Evolutionary conservation across 331 rosid genomes (phyloP), one percentile per base, ranked within the genome.

Genomic region (Telfairia occidentalis): DNA sequence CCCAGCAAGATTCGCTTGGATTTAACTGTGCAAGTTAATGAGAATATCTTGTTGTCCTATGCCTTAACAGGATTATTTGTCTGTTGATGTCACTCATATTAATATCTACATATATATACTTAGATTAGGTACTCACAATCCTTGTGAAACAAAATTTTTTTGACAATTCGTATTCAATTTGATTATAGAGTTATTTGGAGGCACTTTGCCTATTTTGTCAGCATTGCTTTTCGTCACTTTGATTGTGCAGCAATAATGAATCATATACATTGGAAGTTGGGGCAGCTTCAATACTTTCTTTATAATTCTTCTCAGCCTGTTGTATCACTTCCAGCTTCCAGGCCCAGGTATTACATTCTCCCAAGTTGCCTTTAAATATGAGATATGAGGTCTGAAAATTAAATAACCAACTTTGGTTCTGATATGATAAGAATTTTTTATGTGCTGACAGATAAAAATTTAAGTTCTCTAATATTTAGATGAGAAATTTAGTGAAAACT

Each of bases 1-100:
- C 81, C 85, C 81, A 40, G 54, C 74, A 50, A 74, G 87, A 80
- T 83, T 83, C 76, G 84, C 67, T 78, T 78, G 83, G 78, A 78
- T 82, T 78, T 61, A 26, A 42, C 52, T 42, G 74, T 67, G 54
- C 53, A 69, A 69, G 74, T 43, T 26, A 42, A 24, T 71, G 75
- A 48, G 42, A 70, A 45, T 45, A 45, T 24, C 57, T 45, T 45
- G 38, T 69, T 42, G 85, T 73, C 83, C 59, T 70, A 26, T 81
- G 84, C 75, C 86, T 77, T 78, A 30, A 30, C 81, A 83, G 79
- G 66, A 49, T 60, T 77, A 59, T 77, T 74, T 30, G 69, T 82
- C 79, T 43, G 88, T 76, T 78, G 79, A 79, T 78, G 73, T 72
- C 74, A 69, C 35, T 21, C 57, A 43, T 26, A 69, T 42, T 69